Base-by-base conservation (phyloP, 768 basidiomycete genomes). In the Heimioporus sp. region DNA sequence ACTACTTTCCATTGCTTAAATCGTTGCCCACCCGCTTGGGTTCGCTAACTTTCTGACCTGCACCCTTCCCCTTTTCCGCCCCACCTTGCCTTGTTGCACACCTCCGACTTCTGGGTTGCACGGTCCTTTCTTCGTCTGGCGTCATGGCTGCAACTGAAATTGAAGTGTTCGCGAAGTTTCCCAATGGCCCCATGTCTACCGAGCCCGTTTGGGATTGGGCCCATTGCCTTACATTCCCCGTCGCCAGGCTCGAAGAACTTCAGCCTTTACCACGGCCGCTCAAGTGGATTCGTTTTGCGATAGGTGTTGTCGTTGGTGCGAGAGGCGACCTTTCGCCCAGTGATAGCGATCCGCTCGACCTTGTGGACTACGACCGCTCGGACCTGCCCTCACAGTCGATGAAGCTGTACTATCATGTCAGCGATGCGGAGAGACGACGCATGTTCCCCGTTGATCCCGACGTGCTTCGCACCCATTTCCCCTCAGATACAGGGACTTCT, bases 211-310 rank as follows among this genome's bases (percentile, higher is more conserved):
- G 34, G 34, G 10, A 21, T 2, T 54, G 53, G 53, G n/a, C 28
- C 41, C 41, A 47, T 30, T 51, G 28, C 42, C 54, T 55, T n/a
- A 51, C 35, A n/a, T 35, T 48, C 16, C 37, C 46, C 15, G 6
- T 48, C 21, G 6, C 42, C 6, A 28, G 13, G 3, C 36, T 55
- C 36, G 15, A 39, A 8, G 2, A 10, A 1, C 40, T 49, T 19
- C 17, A 44, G 2, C 31, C 44, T n/a, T 9, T 19, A 5, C 35
- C 1, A 32, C 37, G 15, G 5, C 53, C 41, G 20, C 43, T 38
- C 31, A 51, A 50, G 34, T 55, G 49, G 54, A 48, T 55, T 34
- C 49, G 46, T 1, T 55, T 48, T 31, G 54, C 50, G 11, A 55
- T 16, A 5, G 49, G 54, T 6, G 42, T 39, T 30, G 46, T 55